A percentile compares a stretch with the other conserved stretches of the same genome.
Conservation (phyloP, 345 rosid species). For the Hevea brasiliensis region DNA sequence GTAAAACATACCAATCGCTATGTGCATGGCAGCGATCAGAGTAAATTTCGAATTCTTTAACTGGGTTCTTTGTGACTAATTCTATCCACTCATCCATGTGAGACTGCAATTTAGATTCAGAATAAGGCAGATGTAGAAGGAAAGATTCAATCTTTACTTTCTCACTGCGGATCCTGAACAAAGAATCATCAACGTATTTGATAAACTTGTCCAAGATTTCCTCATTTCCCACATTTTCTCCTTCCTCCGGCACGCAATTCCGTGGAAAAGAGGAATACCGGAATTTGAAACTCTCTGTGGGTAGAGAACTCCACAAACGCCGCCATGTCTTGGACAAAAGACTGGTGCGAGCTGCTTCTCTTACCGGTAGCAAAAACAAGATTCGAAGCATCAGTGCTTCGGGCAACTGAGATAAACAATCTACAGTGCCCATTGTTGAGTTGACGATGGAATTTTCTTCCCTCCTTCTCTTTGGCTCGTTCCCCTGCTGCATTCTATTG, state of each 20-base stretch:
- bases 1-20: not conserved
- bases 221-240: not conserved
- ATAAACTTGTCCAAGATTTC: no score
- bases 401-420: no score
- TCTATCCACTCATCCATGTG: not conserved
- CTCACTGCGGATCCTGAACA: not conserved
- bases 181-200: not conserved
- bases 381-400: no score
- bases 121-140: not conserved
- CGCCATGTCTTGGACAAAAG: not conserved
- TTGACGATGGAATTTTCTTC: no score
- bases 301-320: not conserved
- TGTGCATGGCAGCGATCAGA: no score
- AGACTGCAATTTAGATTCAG: no score
- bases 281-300: not conserved
- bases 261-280: no score
- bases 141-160: not conserved
- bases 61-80: not conserved
- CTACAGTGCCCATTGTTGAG: no score
- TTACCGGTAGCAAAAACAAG: no score
- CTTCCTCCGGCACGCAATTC: not conserved
- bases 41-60: no score
- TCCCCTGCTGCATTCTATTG: no score
- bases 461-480: no score
- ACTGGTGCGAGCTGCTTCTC: not conserved